Conservation (phyloP, 2,329 filamentous ascomycete species). For the Alternaria alternata region DNA sequence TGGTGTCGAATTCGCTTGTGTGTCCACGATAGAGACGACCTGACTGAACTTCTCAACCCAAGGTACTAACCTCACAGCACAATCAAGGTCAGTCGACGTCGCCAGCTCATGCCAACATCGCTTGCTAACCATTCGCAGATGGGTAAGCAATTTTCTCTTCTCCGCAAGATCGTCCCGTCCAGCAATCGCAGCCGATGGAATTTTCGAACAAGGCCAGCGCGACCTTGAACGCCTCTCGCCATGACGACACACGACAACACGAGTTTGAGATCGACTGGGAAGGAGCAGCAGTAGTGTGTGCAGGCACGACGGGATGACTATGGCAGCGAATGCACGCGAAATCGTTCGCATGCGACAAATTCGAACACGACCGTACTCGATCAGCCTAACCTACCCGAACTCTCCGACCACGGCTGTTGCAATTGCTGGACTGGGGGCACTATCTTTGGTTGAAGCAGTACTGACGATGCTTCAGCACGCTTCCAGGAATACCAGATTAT, state of each 20-base stretch:
- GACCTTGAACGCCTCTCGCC: slow-evolving; percentile 12
- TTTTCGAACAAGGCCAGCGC: slow-evolving; percentile 30
- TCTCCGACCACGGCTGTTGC: slow-evolving; percentile 23
- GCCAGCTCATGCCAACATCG: slow-evolving; percentile 3
- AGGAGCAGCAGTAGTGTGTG: background rate
- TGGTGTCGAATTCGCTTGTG: slow-evolving; percentile 24
- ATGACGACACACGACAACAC: slow-evolving; percentile 8
- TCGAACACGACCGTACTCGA: background rate
- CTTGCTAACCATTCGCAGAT: slow-evolving; percentile 60
- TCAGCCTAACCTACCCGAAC: background rate
- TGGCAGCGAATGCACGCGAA: slow-evolving; percentile 1
- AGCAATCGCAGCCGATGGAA: slow-evolving; percentile 47
- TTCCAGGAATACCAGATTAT: slow-evolving; percentile 99
- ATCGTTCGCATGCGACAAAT: slow-evolving; percentile 6
- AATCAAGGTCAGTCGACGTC: slow-evolving; percentile 60
- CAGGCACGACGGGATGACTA: background rate
- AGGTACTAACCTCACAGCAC: slow-evolving; percentile 58
- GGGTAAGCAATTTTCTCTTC: slow-evolving; percentile 62
- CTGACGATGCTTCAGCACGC: slow-evolving; percentile 75
- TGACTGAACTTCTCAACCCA: slow-evolving; percentile 44
- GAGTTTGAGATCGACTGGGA: background rate
- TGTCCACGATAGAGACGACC: slow-evolving; percentile 25
- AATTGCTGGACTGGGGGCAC: slow-evolving; percentile 37
- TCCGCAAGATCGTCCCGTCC: slow-evolving; percentile 29
- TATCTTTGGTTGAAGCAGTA: slow-evolving; percentile 19